Conservation (phyloP, 768 basidiomycete species). For the Dentipellis fragilis region DNA sequence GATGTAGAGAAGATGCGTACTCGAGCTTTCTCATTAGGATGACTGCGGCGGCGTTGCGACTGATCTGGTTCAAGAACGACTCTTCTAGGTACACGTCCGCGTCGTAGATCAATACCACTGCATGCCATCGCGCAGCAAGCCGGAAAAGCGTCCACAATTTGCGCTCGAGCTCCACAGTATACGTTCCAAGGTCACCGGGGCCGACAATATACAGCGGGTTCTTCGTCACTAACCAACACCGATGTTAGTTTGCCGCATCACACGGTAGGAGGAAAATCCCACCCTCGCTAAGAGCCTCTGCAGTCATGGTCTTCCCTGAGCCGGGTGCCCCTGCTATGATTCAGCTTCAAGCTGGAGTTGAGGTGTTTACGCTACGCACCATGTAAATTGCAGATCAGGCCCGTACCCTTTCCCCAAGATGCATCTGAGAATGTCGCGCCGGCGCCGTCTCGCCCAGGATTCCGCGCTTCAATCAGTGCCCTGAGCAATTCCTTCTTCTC, state of each 20-base stretch:
- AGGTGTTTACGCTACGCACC: neutral
- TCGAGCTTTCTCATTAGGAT: constrained; percentile 14
- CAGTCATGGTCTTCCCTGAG: constrained; percentile 15
- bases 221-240: neutral
- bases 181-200: constrained; percentile 15
- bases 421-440: neutral
- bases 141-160: constrained; percentile 10
- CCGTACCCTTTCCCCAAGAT: neutral
- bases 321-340: constrained; percentile 5
- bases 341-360: too few relatives aligned
- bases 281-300: constrained; percentile 16
- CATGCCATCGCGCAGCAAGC: constrained; percentile 15
- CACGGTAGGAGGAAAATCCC: too few relatives aligned
- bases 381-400: neutral
- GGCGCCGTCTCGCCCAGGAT: neutral
- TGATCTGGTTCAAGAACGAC: constrained; percentile 10
- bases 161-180: constrained; percentile 7
- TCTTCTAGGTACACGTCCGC: constrained; percentile 19
- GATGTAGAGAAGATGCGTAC: neutral
- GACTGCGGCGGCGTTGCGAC: constrained; percentile 15
- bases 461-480: neutral
- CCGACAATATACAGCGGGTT: constrained; percentile 15
- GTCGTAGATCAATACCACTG: constrained; percentile 17
- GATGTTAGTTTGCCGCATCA: too few relatives aligned
- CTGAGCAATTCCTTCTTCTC: neutral